Conservation (phyloP, 1,284 basidiomycete species). For the Cerioporus squamosus region DNA sequence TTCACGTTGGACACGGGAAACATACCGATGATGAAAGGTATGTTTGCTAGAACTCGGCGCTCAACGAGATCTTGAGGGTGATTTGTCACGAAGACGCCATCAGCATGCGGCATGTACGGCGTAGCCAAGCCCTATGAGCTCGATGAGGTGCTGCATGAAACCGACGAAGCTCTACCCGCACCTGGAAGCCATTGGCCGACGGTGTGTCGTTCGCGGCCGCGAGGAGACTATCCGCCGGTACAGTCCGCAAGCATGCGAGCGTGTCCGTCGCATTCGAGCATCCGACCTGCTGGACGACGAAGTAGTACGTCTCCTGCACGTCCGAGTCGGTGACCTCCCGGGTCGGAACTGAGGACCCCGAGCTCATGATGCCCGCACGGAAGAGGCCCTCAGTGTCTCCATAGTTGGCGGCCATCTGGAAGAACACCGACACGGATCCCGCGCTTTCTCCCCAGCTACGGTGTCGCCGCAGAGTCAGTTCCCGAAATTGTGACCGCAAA, state of each 20-base stretch:
- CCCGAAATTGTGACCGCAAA: not conserved
- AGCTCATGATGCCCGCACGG: slow-evolving; percentile 41
- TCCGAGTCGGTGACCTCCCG: slow-evolving; percentile 28
- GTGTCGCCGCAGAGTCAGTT: not conserved
- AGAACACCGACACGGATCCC: slow-evolving; percentile 39
- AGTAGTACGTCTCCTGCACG: slow-evolving; percentile 40
- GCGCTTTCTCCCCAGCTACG: slow-evolving; percentile 47
- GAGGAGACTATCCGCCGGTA: not conserved
- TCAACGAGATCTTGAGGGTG: slow-evolving; percentile 5
- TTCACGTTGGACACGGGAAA: not conserved
- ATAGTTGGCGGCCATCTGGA: slow-evolving; percentile 39
- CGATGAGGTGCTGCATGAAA: not conserved
- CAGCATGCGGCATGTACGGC: slow-evolving; percentile 42
- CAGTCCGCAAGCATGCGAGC: not conserved
- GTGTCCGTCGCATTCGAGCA: slow-evolving; percentile 26
- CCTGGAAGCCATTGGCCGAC: not conserved
- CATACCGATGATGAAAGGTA: slow-evolving; percentile 32
- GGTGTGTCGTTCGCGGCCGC: not conserved
- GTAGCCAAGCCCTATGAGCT: not conserved
- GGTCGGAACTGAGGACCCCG: slow-evolving; percentile 37
- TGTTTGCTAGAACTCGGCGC: slow-evolving; percentile 25
- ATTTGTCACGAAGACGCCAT: slow-evolving; percentile 41
- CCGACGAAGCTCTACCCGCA: not conserved
- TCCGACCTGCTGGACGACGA: slow-evolving; percentile 34
- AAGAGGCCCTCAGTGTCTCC: slow-evolving; percentile 40